Percentiles rank a stretch among this genome's conserved stretches.
phyloP scores from a whole-genome alignment of 129 eudicot species.

The Pseudognaphalium luteoalbum region DNA sequence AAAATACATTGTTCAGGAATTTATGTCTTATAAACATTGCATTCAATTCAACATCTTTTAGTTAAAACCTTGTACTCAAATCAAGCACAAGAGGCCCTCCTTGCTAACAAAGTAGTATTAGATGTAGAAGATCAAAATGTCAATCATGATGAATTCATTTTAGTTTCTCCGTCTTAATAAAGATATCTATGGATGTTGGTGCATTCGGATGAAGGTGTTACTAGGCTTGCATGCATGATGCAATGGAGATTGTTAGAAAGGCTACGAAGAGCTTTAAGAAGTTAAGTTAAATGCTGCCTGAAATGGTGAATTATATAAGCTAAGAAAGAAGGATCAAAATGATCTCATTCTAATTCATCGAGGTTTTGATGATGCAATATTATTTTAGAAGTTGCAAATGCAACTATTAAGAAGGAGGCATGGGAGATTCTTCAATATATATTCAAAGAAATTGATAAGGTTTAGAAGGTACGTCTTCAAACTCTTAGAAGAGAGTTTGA shows the following conservation, averaged over 20 bases:
- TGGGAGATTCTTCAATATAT: constrained; percentile 1
- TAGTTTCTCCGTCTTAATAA: not conserved
- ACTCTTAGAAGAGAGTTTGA: constrained; percentile 17
- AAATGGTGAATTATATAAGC: constrained; percentile 1
- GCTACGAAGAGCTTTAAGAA: not conserved
- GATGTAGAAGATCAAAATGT: not conserved
- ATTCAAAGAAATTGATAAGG: constrained; percentile 8
- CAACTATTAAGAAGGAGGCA: constrained; percentile 1
- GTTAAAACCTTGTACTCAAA: not conserved
- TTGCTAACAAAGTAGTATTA: not conserved
- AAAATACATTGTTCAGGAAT: too few species aligned
- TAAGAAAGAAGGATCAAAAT: constrained; percentile 11
- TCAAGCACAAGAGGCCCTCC: not conserved
- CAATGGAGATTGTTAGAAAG: constrained; percentile 10
- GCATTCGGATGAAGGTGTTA: constrained; percentile 21
- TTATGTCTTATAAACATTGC: too few species aligned
- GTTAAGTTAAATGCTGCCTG: not conserved
- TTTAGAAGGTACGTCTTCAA: constrained; percentile 7
- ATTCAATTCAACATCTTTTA: too few species aligned
- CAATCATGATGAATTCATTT: not conserved
- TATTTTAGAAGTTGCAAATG: constrained; percentile 12
- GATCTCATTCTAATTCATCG: too few species aligned
- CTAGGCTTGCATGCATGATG: not conserved
- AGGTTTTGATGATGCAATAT: constrained; percentile 2
- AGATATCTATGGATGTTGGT: constrained; percentile 19